Evolutionary conservation across 2,329 filamentous ascomycete species (phyloP), one percentile per base, ranked within the genome.

Genomic region (Arthroderma uncinatum): DNA sequence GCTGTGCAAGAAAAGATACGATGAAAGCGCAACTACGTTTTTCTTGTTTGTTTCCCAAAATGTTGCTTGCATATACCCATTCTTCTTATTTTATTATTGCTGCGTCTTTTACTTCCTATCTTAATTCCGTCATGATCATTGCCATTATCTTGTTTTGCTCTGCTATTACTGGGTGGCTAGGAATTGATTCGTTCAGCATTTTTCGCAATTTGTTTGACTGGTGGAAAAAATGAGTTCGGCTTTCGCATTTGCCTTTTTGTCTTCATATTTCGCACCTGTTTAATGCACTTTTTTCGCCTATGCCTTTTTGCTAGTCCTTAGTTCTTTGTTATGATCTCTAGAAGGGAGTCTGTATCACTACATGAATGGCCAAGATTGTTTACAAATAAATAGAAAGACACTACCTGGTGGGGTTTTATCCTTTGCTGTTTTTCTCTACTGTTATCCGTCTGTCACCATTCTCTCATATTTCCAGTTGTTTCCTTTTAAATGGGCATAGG

Each of bases 141-240:
- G 25, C 47, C 47, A 50, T 50, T 30, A 50, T 50, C 47, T 50
- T 33, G 40, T 33, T 50, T 50, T 50, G 25, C 25, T 30, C 47
- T 50, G 47, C 23, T 33, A 50, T 50, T 37, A 37, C 19, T 37
- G 50, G 50, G 50, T 37, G 50, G 50, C 30, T 53, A 37, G 50
- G 50, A 53, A 53, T 23, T 36, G 36, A 25, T 53, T 53, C 23
- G 50, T 53, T 53, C n/a, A 28, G 50, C 50, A 53, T 53, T 53
- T 28, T 28, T 53, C 39, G 23, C 33, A 53, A 37, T 39, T 53
- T 37, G 36, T 53, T 53, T 23, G 36, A 50, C 14, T 9, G 50
- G 50, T 39, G 50, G 50, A 23, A 39, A 23, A 36, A 28, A 37
- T 37, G 33, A 53, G 30, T 53, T 53, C 19, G 50, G 30, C 33